phyloP scores from a whole-genome alignment of 805 yeast species.

The Grigorovia jiainica region DNA sequence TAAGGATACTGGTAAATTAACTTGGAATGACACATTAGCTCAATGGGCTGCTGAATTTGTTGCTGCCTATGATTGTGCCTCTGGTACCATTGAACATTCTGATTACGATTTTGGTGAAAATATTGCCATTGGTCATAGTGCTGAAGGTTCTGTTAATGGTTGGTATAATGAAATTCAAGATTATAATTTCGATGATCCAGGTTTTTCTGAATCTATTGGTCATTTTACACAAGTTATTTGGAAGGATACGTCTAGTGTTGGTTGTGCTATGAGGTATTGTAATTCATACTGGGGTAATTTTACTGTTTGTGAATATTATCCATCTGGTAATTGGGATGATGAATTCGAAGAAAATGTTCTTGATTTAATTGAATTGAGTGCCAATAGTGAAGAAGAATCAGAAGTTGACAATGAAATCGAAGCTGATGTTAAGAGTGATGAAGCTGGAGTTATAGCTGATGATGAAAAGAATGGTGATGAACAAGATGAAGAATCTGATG shows the following conservation, averaged over 20 bases:
- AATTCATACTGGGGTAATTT: constrained; percentile 44
- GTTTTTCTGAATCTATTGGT: constrained; percentile 40
- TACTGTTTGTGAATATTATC: constrained; percentile 64
- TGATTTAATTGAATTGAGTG: too few relatives aligned
- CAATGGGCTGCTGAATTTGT: constrained; percentile 44
- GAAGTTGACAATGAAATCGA: too few relatives aligned
- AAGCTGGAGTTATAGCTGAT: too few relatives aligned
- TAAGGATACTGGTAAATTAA: constrained; percentile 25
- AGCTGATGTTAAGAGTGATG: too few relatives aligned
- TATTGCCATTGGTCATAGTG: constrained; percentile 53
- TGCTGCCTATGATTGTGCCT: constrained; percentile 40
- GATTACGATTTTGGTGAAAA: constrained; percentile 60
- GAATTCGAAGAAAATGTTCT: constrained; percentile 36
- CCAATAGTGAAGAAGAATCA: too few relatives aligned
- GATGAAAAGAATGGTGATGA: too few relatives aligned
- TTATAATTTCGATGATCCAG: constrained; percentile 43
- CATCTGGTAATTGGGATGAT: constrained; percentile 63
- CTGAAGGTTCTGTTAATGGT: constrained; percentile 44
- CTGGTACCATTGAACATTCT: constrained; percentile 55
- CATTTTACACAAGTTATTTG: constrained; percentile 76
- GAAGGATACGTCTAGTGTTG: constrained; percentile 50
- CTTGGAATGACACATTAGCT: constrained; percentile 41
- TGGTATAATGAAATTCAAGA: constrained; percentile 61
- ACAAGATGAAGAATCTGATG: too few relatives aligned
- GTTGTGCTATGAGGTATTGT: constrained; percentile 65